Evolutionary conservation across 73 alveolate genomes (phyloP), one percentile per base, ranked within the genome.

Genomic region (Symbiodinium pilosum): DNA sequence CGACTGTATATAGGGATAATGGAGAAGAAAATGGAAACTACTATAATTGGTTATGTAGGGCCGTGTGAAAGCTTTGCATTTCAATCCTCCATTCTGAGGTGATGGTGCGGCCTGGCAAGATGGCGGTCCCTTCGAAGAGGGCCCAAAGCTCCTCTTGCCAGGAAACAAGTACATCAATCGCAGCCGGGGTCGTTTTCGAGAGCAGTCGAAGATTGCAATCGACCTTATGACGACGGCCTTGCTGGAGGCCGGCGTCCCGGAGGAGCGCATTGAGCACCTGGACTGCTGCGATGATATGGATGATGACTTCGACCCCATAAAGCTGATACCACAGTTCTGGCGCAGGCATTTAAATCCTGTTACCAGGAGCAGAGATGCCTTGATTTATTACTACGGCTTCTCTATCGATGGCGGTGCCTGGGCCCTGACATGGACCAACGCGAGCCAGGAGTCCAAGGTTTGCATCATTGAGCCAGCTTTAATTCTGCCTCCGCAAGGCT

Each of bases 31-130:
- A n/a, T n/a, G n/a, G n/a, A n/a, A n/a, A n/a, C n/a, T n/a, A n/a
- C n/a, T n/a, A n/a, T n/a, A n/a, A n/a, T n/a, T n/a, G n/a, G n/a
- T n/a, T n/a, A n/a, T n/a, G n/a, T n/a, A n/a, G n/a, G n/a, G n/a
- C n/a, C n/a, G n/a, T n/a, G 6, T 7, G 39, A 69, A 69, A 24
- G 32, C 41, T 20, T 7, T 69, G 9, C n/a, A 21, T 69, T n/a
- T n/a, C n/a, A n/a, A n/a, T n/a, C n/a, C n/a, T n/a, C n/a, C n/a
- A n/a, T n/a, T n/a, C n/a, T n/a, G 69, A 91, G 96, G 96, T n/a
- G 96, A 91, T 16, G 96, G 96, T 2, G 71, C 96, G 34, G 96
- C 96, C 40, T 91, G 96, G 96, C 96, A 91, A 43, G 88, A 73
- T 20, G 96, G 96, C 9, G 96, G 96, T 4, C 96, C 96, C 41